Evolutionary conservation across 1,284 basidiomycete genomes (phyloP), one percentile per base, ranked within the genome.

Genomic region (Peniophora sp.): DNA sequence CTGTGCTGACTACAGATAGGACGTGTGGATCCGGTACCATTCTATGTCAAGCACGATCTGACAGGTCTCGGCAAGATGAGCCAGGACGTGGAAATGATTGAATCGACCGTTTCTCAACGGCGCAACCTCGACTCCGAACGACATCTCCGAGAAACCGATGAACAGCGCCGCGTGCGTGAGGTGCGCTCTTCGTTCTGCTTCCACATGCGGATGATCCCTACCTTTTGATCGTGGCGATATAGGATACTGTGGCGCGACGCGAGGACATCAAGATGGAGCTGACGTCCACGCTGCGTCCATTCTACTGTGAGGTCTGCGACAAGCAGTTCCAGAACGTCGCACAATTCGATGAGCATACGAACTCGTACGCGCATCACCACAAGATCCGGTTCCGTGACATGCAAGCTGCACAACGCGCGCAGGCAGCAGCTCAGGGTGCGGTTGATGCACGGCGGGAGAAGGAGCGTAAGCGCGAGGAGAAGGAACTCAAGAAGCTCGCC

Each of bases 281-380:
- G 38, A 77, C 75, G 2, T 73, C 72, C 48, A 81, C 81, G 2
- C 73, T 91, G 47, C 75, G 75, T 32, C 73, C 86, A 6, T 91
- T 91, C 67, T 89, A 89, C 62, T 92, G 89, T 62, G 68, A 73
- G 24, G 73, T 89, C 17, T 92, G 89, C 68, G 87, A 89, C 56
- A 90, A 90, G 62, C 88, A 90, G 63, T 91, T 89, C 66, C 75
- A 82, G 61, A 90, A 77, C 48, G 85, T 89, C 25, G 81, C 85
- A 1, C 88, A 89, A 59, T 91, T 87, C 58, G 88, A 91, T 57
- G 88, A 91, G 59, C 88, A 91, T 62, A 88, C 84, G 47, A 89
- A 89, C 58, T 89, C 87, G 2, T 90, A 89, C 58, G 85, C 87
- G 1, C 87, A 90, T 60, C 85, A 88, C 58, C 88, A 89, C 68